A percentile compares a stretch with the other conserved stretches of the same genome.
Conservation (phyloP, 106 monocot genomes). For the Dendrobium nobile region DNA sequence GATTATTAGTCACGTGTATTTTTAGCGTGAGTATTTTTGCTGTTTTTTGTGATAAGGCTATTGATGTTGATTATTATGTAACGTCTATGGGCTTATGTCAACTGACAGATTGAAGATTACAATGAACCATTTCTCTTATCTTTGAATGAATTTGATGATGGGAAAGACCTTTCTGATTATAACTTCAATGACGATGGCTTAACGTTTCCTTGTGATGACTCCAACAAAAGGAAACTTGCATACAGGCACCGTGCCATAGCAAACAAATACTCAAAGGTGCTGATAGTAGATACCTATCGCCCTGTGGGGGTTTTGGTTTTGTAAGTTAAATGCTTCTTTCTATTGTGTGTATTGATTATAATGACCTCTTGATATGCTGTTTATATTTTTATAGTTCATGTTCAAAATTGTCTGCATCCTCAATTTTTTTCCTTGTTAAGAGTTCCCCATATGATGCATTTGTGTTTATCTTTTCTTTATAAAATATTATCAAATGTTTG, state of each 20-base stretch:
- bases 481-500: neutral
- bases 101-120: constrained; percentile 77
- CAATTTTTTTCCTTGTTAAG: neutral
- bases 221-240: constrained; percentile 82
- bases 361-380: neutral
- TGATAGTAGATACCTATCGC: constrained; percentile 13
- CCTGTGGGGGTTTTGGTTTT: constrained; percentile 12
- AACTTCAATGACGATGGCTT: constrained; percentile 69
- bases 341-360: neutral
- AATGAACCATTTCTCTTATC: constrained; percentile 67
- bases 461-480: neutral
- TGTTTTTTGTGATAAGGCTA: neutral
- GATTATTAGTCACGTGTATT: too few species aligned
- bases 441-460: neutral
- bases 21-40: too few species aligned
- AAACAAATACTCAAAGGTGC: constrained; percentile 79
- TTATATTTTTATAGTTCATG: neutral
- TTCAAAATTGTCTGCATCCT: neutral
- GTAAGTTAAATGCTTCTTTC: constrained; percentile 16
- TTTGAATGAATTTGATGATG: constrained; percentile 76
- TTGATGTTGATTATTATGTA: neutral
- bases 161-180: constrained; percentile 73
- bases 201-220: constrained; percentile 58
- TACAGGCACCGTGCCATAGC: constrained; percentile 70
- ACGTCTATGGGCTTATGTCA: neutral